A percentile compares a stretch with the other conserved stretches of the same genome.
phyloP scores from a whole-genome alignment of 2,329 filamentous ascomycete genomes.

The Fragosphaeria purpurea region DNA sequence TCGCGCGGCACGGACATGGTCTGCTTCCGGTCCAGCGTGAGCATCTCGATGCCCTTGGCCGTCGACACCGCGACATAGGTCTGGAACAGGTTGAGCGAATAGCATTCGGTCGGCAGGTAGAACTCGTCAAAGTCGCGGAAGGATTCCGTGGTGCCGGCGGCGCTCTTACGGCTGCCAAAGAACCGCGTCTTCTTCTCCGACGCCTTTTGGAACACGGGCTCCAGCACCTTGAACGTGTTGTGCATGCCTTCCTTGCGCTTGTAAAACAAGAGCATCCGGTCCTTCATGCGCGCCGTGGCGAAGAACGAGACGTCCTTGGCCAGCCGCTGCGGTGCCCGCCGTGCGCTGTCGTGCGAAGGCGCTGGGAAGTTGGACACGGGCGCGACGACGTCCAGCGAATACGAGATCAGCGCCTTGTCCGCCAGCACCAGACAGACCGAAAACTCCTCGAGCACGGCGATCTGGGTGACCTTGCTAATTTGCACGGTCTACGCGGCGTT shows the following conservation, averaged over 20 bases:
- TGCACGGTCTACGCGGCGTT: conserved; percentile 49
- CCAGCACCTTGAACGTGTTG: conserved; percentile 92
- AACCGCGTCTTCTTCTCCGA: conserved; percentile 69
- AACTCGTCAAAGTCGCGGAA: conserved; percentile 99
- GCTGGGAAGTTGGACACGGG: conserved; percentile 52
- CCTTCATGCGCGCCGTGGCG: conserved; percentile 92
- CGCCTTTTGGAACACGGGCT: conserved; percentile 89
- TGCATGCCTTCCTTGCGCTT: conserved; percentile 89
- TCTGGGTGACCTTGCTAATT: conserved; percentile 71
- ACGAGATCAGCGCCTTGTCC: conserved; percentile 84
- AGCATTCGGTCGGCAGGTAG: conserved; percentile 93
- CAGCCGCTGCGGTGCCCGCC: conserved; percentile 83
- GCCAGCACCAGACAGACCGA: conserved; percentile 84
- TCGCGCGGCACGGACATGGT: conserved; percentile 82
- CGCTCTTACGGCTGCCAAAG: conserved; percentile 47
- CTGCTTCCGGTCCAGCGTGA: conserved; percentile 95
- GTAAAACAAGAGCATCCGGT: conserved; percentile 88
- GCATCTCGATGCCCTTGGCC: conserved; percentile 84
- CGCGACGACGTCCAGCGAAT: conserved; percentile 78
- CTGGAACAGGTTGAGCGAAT: conserved; percentile 91
- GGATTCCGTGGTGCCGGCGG: conserved; percentile 69
- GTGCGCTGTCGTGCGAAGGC: conserved; percentile 58
- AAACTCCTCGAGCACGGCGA: conserved; percentile 92
- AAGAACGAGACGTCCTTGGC: conserved; percentile 95
- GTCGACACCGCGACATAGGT: conserved; percentile 87